Evolutionary conservation across 1,284 basidiomycete genomes (phyloP).

Genomic region (Malassezia nana): DNA sequence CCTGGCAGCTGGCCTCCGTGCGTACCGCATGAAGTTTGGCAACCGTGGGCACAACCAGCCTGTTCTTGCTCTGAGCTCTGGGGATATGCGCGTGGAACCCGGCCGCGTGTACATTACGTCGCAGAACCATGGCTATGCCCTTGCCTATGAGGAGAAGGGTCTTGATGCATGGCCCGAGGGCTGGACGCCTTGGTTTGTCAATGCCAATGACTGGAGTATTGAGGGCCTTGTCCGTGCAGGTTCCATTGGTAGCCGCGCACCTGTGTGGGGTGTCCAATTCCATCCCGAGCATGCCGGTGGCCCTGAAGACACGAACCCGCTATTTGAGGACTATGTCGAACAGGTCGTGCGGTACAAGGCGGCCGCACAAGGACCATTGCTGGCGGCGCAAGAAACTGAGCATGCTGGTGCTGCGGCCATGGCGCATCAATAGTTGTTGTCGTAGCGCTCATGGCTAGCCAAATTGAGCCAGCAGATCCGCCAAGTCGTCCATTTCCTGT

Average conservation of each 20-base stretch:
- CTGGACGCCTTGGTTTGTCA: slow-evolving; percentile 46
- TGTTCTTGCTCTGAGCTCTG: slow-evolving; percentile 78
- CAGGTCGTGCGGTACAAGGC: slow-evolving; percentile 37
- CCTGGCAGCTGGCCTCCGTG: slow-evolving; percentile 88
- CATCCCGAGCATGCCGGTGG: slow-evolving; percentile 46
- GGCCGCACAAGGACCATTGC: slow-evolving; percentile 17
- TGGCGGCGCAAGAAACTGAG: slow-evolving; percentile 1
- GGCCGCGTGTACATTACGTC: slow-evolving; percentile 92
- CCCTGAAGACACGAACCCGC: slow-evolving; percentile 43
- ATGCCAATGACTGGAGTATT: slow-evolving; percentile 45
- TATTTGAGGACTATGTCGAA: slow-evolving; percentile 45
- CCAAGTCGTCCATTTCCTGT: slow-evolving; percentile 41
- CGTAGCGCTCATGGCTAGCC: slow-evolving; percentile 9
- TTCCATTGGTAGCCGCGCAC: slow-evolving; percentile 15
- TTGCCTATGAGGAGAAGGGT: slow-evolving; percentile 30
- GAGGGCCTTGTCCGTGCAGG: slow-evolving; percentile 42
- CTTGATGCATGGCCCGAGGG: slow-evolving; percentile 38
- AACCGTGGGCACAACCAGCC: slow-evolving; percentile 99
- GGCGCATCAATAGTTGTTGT: not conserved
- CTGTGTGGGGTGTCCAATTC: slow-evolving; percentile 47
- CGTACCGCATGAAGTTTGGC: slow-evolving; percentile 93
- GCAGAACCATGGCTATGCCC: slow-evolving; percentile 53
- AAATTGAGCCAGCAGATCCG: slow-evolving; percentile 35
- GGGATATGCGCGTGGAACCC: slow-evolving; percentile 74
- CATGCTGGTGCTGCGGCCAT: not conserved